phyloP scores from a whole-genome alignment of 495 filamentous ascomycete genomes.

The Aspergillus sclerotiicarbonarius region DNA sequence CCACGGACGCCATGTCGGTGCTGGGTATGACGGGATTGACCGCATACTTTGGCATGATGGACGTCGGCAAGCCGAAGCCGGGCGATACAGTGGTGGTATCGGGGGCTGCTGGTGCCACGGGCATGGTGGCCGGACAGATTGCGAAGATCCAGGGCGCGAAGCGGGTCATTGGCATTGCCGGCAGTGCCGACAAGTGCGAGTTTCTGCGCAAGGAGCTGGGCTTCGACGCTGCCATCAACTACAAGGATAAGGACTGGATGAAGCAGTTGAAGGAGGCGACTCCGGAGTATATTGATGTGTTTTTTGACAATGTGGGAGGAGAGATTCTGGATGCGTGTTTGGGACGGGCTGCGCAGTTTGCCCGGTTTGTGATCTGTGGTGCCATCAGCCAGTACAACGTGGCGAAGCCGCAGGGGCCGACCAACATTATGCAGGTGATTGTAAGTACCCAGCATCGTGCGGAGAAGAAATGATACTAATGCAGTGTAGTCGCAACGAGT shows the following conservation, averaged over 20 bases:
- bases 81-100: conserved; percentile 67
- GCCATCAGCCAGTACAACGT: conserved; percentile 55
- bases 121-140: conserved; percentile 67
- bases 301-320: conserved; percentile 57
- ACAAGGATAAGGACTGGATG: conserved; percentile 54
- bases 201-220: conserved; percentile 48
- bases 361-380: conserved; percentile 54
- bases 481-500: conserved; percentile 43
- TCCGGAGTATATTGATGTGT: conserved; percentile 55
- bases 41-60: conserved; percentile 65
- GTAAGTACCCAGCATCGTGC: conserved; percentile 29
- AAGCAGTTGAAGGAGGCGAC: conserved; percentile 46
- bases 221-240: conserved; percentile 56
- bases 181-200: conserved; percentile 47
- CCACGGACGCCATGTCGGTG: conserved; percentile 60
- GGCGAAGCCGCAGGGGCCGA: conserved; percentile 42
- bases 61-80: conserved; percentile 54
- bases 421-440: conserved; percentile 51
- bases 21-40: conserved; percentile 60
- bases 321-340: conserved; percentile 56
- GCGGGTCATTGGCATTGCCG: conserved; percentile 52
- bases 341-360: conserved; percentile 41
- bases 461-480: conserved; percentile 18
- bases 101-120: conserved; percentile 69
- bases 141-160: conserved; percentile 59